Evolutionary conservation across 148 eudicot species (phyloP), one percentile per base, ranked within the genome.

Genomic region (Talinum fruticosum): DNA sequence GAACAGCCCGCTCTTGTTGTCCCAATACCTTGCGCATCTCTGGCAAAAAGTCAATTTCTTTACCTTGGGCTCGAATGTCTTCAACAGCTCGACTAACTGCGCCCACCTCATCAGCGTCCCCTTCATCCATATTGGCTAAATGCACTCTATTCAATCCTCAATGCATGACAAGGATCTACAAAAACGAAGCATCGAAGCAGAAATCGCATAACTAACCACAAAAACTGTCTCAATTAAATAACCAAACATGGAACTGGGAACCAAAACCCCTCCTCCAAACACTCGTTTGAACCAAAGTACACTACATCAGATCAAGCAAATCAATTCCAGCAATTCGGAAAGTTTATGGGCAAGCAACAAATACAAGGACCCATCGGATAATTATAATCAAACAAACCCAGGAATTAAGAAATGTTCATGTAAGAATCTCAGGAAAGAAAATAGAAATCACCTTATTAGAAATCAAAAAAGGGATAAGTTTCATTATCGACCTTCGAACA

Each of bases 71-170:
- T 21, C 79, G 87, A 76, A 71, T 35, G 41, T 70, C 86, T 23
- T 82, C 83, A 8, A 70, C 81, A 8, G 72, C 81, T 73, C 82
- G 84, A 79, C 80, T 81, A 51, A 82, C 79, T 29, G 80, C 65
- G 73, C 83, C 65, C 71, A 84, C 80, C 76, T 86, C 89, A 24
- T 88, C 88, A 24, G 64, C 82, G 79, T 90, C 75, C 75, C 82
- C 85, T 74, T 81, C 93, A 70, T 92, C 96, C 95, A 93, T 91
- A 24, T 1, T 64, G 72, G 35, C 18, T 32, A 26, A 72, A 38
- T 78, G 19, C 64, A 65, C 75, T 15, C 70, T 64, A 72, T 66
- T 69, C 57, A 34, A 61, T 75, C 72, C 72, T 79, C 61, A 82
- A 65, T 82, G 76, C 76, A 70, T 37, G 41, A 28, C 14, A 72